Conservation (phyloP, 495 filamentous ascomycete species). For the Cercophora newfieldiana region DNA sequence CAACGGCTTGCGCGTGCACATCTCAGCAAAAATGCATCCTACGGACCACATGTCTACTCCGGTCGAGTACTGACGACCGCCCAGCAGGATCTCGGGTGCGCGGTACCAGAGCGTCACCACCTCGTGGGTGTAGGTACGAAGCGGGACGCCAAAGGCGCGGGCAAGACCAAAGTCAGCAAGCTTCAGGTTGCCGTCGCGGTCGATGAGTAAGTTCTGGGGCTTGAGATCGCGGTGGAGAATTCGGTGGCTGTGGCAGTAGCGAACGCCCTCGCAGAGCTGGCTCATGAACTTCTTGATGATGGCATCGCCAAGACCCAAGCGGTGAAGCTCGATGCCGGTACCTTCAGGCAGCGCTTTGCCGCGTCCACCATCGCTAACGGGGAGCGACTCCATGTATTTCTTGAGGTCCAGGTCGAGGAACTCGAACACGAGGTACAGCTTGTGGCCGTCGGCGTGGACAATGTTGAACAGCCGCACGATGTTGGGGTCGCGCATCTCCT, state of each 20-base stretch:
- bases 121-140: conserved; percentile 97
- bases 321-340: conserved; percentile 60
- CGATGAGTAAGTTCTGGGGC: conserved; percentile 95
- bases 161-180: conserved; percentile 97
- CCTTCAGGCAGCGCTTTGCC: conserved; percentile 87
- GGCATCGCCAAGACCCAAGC: conserved; percentile 76
- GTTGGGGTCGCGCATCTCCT: conserved; percentile 95
- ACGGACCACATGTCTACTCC: conserved; percentile 99
- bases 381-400: conserved; percentile 98
- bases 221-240: conserved; percentile 96
- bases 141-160: conserved; percentile 91
- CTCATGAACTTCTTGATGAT: conserved; percentile 99
- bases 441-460: conserved; percentile 94
- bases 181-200: conserved; percentile 94
- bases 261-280: conserved; percentile 85
- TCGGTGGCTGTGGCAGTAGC: conserved; percentile 94
- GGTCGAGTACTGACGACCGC: conserved; percentile 95
- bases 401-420: conserved; percentile 93
- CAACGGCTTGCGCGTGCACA: conserved; percentile 96
- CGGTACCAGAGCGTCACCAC: conserved; percentile 99
- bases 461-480: conserved; percentile 93
- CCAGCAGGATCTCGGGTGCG: conserved; percentile 94
- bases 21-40: conserved; percentile 98
- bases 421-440: conserved; percentile 93
- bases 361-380: conserved; percentile 83